Percentiles rank a stretch among this genome's conserved stretches.
Evolutionary conservation across 495 filamentous ascomycete species (phyloP).

Genomic region (Trichoderma reesei): DNA sequence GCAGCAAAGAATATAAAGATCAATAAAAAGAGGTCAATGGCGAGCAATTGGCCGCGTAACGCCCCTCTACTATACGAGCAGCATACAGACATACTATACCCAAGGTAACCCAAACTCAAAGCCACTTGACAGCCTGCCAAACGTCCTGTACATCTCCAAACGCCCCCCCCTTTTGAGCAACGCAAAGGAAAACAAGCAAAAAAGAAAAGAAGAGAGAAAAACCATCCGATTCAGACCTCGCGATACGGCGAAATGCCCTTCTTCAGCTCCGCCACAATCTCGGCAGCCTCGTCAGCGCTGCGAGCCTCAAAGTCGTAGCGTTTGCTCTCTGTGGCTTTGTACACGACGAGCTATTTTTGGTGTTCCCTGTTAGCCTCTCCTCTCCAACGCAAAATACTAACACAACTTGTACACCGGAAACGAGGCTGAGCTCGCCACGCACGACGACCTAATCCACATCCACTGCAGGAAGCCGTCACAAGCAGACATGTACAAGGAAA

Average conservation of each 20-base stretch:
- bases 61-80: background rate
- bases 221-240: slow-evolving; percentile 14
- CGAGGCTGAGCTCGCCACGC: background rate
- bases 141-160: background rate
- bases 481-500: background rate
- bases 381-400: background rate
- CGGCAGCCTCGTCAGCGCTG: slow-evolving; percentile 66
- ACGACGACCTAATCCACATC: background rate
- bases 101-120: background rate
- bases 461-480: background rate
- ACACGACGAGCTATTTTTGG: slow-evolving; percentile 53
- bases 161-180: background rate
- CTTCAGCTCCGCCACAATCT: slow-evolving; percentile 83
- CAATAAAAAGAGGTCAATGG: background rate
- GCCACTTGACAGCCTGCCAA: too few relatives aligned
- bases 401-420: background rate
- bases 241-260: slow-evolving; percentile 52
- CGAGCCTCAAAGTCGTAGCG: slow-evolving; percentile 93
- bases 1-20: background rate
- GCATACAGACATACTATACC: background rate
- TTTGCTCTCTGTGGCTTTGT: slow-evolving; percentile 77
- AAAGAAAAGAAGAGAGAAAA: too few relatives aligned
- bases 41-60: background rate
- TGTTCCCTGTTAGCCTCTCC: slow-evolving; percentile 4
- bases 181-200: too few relatives aligned